phyloP scores from a whole-genome alignment of 371 early-diverging fungal species.

The Apophysomyces elegans region DNA sequence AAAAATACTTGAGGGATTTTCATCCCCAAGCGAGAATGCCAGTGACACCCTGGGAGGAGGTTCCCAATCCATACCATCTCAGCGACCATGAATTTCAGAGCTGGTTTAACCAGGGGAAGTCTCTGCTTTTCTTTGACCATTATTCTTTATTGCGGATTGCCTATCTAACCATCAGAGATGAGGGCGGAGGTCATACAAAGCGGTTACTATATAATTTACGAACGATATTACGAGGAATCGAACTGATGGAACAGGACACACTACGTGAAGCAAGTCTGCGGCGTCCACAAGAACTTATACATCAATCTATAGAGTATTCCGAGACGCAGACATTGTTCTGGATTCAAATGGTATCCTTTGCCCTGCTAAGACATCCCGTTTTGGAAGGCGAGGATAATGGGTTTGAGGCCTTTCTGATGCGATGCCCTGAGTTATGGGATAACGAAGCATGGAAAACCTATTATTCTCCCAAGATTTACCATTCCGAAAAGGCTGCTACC shows the following conservation, averaged over 20 bases:
- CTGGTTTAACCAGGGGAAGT: conserved; percentile 26
- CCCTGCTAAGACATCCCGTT: conserved; percentile 35
- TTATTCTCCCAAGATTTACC: conserved; percentile 35
- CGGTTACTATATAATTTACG: conserved; percentile 19
- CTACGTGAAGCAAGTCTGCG: conserved; percentile 14
- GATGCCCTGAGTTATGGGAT: conserved; percentile 31
- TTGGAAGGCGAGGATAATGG: conserved; percentile 31
- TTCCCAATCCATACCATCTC: conserved; percentile 37
- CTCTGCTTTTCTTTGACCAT: conserved; percentile 38
- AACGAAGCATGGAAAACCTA: conserved; percentile 36
- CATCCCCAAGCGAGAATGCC: conserved; percentile 22
- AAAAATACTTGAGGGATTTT: background rate
- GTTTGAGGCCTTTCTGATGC: conserved; percentile 33
- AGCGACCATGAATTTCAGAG: conserved; percentile 30
- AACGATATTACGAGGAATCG: conserved; percentile 22
- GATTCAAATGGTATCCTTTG: conserved; percentile 48
- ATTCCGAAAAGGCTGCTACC: conserved; percentile 31
- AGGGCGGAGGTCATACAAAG: conserved; percentile 13
- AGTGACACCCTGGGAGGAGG: conserved; percentile 39
- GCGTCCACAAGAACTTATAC: conserved; percentile 15
- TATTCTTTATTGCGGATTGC: conserved; percentile 34
- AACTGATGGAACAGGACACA: conserved; percentile 20
- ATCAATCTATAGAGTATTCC: conserved; percentile 30
- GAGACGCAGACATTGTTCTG: conserved; percentile 47
- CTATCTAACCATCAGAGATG: conserved; percentile 23